Conservation (phyloP, 306 rosid species). For the Lathyrus oleraceus region DNA sequence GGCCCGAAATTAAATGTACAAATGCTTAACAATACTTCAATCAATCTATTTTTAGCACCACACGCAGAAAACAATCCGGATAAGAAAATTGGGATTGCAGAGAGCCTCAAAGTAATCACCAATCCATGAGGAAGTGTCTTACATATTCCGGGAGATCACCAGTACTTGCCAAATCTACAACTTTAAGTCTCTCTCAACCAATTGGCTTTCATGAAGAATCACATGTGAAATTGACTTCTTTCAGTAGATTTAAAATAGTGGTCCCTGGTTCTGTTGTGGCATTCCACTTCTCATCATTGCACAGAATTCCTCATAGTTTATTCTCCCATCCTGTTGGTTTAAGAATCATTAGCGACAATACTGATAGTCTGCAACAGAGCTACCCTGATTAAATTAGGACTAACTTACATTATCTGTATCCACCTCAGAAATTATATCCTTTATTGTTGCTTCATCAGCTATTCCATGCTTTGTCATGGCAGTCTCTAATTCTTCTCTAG, state of each 20-base stretch:
- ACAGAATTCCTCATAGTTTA: slow-evolving; percentile 86
- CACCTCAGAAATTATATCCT: slow-evolving; percentile 91
- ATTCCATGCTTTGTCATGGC: slow-evolving; percentile 91
- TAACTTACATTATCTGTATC: slow-evolving; percentile 89
- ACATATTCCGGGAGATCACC: slow-evolving; percentile 19
- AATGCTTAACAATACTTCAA: slow-evolving; percentile 34
- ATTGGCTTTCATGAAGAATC: slow-evolving; percentile 24
- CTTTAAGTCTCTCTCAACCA: slow-evolving; percentile 26
- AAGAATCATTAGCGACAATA: slow-evolving; percentile 30
- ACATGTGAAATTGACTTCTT: slow-evolving; percentile 20
- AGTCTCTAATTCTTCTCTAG: slow-evolving; percentile 83
- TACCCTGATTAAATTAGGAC: not conserved
- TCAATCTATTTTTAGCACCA: slow-evolving; percentile 36
- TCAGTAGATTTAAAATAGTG: slow-evolving; percentile 35
- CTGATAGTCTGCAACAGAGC: not conserved
- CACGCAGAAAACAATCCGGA: slow-evolving; percentile 31
- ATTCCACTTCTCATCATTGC: slow-evolving; percentile 95
- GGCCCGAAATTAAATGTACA: slow-evolving; percentile 30
- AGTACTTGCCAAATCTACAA: slow-evolving; percentile 27
- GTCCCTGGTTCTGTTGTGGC: slow-evolving; percentile 56
- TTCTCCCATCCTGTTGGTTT: slow-evolving; percentile 77
- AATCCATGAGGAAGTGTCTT: slow-evolving; percentile 19
- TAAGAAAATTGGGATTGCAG: slow-evolving; percentile 30
- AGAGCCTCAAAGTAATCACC: slow-evolving; percentile 34
- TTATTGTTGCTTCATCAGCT: slow-evolving; percentile 77